Percentiles rank a stretch among this genome's conserved stretches.
These are phyloP conservation scores for Fusarium udum DNA, from an alignment of 2,329 filamentous ascomycete species.

Conservation along the genomic window DNA sequence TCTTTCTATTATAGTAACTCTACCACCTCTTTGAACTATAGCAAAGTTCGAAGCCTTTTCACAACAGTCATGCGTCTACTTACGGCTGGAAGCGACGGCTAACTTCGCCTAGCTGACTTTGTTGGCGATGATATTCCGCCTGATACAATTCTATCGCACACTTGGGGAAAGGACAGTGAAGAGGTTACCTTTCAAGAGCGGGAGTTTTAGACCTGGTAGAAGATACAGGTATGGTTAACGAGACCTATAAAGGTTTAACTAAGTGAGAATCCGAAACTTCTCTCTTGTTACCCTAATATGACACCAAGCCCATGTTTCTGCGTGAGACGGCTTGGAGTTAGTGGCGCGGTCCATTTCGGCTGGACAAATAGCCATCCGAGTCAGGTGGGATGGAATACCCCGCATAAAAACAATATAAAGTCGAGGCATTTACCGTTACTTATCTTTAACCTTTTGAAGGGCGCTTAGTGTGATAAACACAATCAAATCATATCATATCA, in stretches of 20 bases:
- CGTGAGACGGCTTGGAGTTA: neutral
- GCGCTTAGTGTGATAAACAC: accelerated
- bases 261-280: accelerated
- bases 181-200: neutral
- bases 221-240: accelerated
- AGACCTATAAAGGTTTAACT: neutral
- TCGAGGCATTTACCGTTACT: neutral
- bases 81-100: too few relatives aligned
- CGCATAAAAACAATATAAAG: too few relatives aligned
- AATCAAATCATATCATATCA: neutral
- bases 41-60: accelerated
- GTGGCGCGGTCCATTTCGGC: neutral
- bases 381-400: neutral
- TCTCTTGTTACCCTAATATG: neutral
- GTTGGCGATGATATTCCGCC: too few relatives aligned
- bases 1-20: too few relatives aligned
- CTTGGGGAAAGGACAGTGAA: neutral
- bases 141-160: constrained; percentile 10
- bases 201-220: accelerated
- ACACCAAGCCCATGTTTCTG: neutral
- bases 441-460: neutral
- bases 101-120: too few relatives aligned
- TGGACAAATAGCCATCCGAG: neutral
- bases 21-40: too few relatives aligned
- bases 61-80: too few relatives aligned